Percentiles rank a stretch among this genome's conserved stretches.
Conservation (phyloP, 768 basidiomycete genomes). For the Plicaturopsis crispa region DNA sequence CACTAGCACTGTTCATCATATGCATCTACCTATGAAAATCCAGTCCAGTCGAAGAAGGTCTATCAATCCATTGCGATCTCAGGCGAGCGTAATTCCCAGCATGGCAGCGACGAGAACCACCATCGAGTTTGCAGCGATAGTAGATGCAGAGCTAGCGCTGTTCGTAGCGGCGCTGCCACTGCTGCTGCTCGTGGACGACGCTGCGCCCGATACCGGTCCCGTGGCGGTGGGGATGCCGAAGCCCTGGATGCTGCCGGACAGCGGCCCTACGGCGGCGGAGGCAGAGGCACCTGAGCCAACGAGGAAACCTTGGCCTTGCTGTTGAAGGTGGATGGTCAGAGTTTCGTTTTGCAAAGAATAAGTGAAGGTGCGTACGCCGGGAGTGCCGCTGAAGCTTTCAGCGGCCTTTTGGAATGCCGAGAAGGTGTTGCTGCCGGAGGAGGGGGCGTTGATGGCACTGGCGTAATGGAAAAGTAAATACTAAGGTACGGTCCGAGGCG, state of each 20-base stretch:
- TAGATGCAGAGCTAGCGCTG: conserved; percentile 2
- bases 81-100: too few relatives aligned
- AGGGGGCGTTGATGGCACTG: conserved; percentile 45
- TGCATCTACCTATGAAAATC: too few relatives aligned
- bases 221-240: conserved; percentile 18
- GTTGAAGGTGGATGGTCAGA: background rate
- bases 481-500: background rate
- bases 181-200: conserved; percentile 6
- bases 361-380: conserved; percentile 24
- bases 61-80: too few relatives aligned
- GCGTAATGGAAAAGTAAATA: background rate
- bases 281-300: conserved; percentile 42
- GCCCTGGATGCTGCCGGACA: conserved; percentile 24
- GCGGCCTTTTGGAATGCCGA: conserved; percentile 27
- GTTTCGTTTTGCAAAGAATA: background rate
- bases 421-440: conserved; percentile 33
- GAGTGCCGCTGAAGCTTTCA: conserved; percentile 14
- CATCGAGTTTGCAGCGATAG: conserved; percentile 8
- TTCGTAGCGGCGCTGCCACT: background rate
- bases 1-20: too few relatives aligned
- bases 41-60: too few relatives aligned
- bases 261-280: conserved; percentile 32
- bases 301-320: conserved; percentile 36
- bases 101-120: conserved; percentile 10
- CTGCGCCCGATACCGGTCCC: too few relatives aligned